Conservation (phyloP, 345 rosid species). For the Populus davidiana region DNA sequence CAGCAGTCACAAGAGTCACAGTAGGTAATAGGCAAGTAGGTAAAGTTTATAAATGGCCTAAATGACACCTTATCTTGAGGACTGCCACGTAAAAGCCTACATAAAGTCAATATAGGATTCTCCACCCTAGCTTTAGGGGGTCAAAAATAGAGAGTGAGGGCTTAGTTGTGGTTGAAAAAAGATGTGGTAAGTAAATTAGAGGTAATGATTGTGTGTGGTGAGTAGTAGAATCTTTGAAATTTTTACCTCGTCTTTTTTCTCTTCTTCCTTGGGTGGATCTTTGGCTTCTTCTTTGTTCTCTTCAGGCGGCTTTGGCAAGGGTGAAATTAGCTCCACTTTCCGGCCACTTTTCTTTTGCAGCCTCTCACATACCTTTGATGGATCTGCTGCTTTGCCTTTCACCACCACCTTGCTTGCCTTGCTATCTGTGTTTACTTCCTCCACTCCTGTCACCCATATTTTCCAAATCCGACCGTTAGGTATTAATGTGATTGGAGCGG, state of each 20-base stretch:
- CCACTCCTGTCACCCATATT: constrained; percentile 47
- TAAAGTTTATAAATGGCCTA: not conserved
- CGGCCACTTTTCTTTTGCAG: constrained; percentile 62
- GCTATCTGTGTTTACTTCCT: constrained; percentile 52
- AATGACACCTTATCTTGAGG: not conserved
- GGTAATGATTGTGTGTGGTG: too few species aligned
- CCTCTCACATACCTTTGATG: constrained; percentile 55
- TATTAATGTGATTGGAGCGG: too few species aligned
- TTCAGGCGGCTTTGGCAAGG: constrained; percentile 53
- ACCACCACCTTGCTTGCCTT: constrained; percentile 67
- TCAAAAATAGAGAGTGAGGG: not conserved
- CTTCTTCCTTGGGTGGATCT: constrained; percentile 45
- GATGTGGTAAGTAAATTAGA: not conserved
- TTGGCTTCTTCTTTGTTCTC: constrained; percentile 31
- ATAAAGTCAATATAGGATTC: not conserved
- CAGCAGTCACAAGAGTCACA: constrained; percentile 24
- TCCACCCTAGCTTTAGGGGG: not conserved
- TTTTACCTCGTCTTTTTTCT: constrained; percentile 58
- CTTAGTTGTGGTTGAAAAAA: not conserved
- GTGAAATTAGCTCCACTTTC: constrained; percentile 67
- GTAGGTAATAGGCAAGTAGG: not conserved
- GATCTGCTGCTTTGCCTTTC: constrained; percentile 67
- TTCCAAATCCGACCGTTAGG: too few species aligned
- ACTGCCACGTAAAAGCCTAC: not conserved
- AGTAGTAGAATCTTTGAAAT: not conserved